These are phyloP conservation scores for Cicer arietinum DNA, from an alignment of 306 rosid species.

Conservation along the genomic window DNA sequence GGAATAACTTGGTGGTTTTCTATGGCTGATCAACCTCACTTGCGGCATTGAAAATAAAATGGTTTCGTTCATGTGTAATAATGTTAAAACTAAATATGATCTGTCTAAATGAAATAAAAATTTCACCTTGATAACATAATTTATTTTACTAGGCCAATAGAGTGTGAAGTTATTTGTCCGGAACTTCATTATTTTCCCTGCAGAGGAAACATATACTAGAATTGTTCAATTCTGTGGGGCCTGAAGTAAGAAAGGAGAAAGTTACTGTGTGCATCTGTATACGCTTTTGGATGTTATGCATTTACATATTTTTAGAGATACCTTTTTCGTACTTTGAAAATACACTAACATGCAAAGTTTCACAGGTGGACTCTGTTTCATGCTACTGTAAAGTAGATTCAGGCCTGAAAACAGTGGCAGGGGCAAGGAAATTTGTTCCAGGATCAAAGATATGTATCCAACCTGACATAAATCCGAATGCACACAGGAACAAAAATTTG, in stretches of 20 bases:
- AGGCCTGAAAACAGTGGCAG: constrained; percentile 91
- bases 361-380: constrained; percentile 95
- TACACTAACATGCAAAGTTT: constrained; percentile 50
- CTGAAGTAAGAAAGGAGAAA: constrained; percentile 14
- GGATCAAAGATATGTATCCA: constrained; percentile 95
- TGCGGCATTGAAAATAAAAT: constrained; percentile 10
- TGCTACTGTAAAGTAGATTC: constrained; percentile 99
- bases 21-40: neutral
- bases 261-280: constrained; percentile 12
- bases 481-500: constrained; percentile 74
- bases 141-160: constrained; percentile 11
- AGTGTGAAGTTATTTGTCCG: neutral
- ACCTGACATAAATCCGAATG: constrained; percentile 96
- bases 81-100: neutral
- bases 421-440: constrained; percentile 96
- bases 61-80: neutral
- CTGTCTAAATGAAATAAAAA: constrained; percentile 11
- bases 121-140: constrained; percentile 14
- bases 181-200: neutral
- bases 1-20: constrained; percentile 10
- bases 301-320: constrained; percentile 4
- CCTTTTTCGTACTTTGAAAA: constrained; percentile 26
- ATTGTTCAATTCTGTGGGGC: neutral
- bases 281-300: constrained; percentile 18
- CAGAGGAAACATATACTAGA: neutral